phyloP scores from a whole-genome alignment of 225 moss, liverwort and hornwort species.

The Physcomitrellopsis africana region DNA sequence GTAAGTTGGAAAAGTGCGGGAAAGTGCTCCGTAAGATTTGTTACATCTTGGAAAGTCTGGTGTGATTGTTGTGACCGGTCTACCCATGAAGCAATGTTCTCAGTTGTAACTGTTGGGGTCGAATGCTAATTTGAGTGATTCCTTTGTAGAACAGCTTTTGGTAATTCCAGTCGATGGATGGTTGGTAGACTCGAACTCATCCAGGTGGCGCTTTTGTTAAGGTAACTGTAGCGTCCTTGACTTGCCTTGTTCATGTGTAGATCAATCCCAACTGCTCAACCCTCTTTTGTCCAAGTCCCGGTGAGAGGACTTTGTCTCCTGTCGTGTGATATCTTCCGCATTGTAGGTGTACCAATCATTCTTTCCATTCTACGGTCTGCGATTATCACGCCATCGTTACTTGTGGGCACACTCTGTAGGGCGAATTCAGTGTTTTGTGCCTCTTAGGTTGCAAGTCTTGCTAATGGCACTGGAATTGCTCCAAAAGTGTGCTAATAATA shows the following conservation, averaged over 20 bases:
- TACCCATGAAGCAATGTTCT: too few species aligned
- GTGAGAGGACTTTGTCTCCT: neutral
- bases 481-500: neutral
- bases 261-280: slow-evolving; percentile 7
- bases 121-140: too few species aligned
- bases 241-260: neutral
- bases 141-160: too few species aligned
- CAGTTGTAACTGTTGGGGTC: too few species aligned
- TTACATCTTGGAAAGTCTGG: neutral
- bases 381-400: neutral
- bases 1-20: neutral
- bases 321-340: slow-evolving; percentile 5
- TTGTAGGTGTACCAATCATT: neutral
- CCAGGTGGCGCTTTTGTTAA: neutral
- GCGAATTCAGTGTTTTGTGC: neutral
- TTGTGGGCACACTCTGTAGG: neutral
- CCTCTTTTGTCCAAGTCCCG: neutral
- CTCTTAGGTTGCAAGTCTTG: neutral
- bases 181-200: neutral
- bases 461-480: neutral
- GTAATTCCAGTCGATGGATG: neutral
- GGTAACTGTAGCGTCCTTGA: neutral
- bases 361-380: neutral
- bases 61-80: neutral
- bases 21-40: neutral